Conservation (phyloP, 257 asterid species). For the Capsicum baccatum region DNA sequence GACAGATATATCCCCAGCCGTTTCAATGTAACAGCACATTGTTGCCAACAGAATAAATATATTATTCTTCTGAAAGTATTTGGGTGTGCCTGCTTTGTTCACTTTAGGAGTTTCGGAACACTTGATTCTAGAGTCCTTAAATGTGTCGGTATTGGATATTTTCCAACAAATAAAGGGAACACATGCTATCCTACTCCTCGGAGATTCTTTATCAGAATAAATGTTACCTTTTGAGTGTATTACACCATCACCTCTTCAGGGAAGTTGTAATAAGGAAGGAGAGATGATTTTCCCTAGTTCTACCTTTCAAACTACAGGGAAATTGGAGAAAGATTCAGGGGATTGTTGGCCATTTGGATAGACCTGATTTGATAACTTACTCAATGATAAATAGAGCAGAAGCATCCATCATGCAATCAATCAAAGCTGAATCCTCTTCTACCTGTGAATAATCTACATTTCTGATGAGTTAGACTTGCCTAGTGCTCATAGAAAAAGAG, state of each 20-base stretch:
- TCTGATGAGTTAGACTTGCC: neutral
- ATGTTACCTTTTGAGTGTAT: neutral
- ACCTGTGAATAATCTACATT: conserved; percentile 9
- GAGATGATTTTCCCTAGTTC: neutral
- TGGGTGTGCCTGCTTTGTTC: neutral
- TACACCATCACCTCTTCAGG: neutral
- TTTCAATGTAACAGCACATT: neutral
- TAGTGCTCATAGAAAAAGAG: conserved; percentile 14
- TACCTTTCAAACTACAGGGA: neutral
- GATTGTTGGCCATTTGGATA: neutral
- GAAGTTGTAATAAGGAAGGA: neutral
- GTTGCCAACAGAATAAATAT: neutral
- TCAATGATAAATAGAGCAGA: neutral
- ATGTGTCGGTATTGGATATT: neutral
- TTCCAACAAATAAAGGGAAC: neutral
- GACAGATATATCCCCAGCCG: neutral
- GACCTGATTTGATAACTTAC: neutral
- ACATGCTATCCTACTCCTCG: neutral
- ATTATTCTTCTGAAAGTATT: neutral
- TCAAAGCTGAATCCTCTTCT: neutral
- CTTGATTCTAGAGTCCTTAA: neutral
- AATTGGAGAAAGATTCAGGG: neutral
- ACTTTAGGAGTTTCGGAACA: neutral
- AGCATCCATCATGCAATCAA: neutral
- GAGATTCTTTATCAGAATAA: neutral